phyloP scores from a whole-genome alignment of 1,284 basidiomycete species.

The Sanghuangporus weigelae region DNA sequence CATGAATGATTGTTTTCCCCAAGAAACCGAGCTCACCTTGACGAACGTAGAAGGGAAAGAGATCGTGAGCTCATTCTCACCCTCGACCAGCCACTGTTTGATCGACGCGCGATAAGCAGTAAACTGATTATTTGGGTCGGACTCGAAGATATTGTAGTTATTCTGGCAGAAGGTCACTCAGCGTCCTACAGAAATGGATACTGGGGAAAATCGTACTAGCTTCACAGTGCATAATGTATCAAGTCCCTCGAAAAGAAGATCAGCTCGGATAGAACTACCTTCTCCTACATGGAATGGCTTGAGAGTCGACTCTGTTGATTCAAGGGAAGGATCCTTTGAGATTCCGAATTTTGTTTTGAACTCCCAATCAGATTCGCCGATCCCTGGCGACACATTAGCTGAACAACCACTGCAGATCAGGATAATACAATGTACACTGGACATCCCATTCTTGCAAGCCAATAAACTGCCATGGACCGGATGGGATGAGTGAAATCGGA shows the following conservation, averaged over 20 bases:
- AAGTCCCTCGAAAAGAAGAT: conserved; percentile 82
- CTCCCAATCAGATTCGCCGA: conserved; percentile 82
- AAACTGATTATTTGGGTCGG: conserved; percentile 75
- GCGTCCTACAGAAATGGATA: not conserved
- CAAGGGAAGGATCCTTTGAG: conserved; percentile 40
- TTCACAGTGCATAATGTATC: conserved; percentile 77
- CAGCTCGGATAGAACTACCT: conserved; percentile 29
- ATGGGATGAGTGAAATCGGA: not conserved
- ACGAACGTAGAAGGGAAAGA: conserved; percentile 74
- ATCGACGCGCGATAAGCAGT: conserved; percentile 50
- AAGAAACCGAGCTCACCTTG: conserved; percentile 39
- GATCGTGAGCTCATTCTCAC: conserved; percentile 64
- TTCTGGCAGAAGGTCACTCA: not conserved
- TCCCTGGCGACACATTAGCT: conserved; percentile 49
- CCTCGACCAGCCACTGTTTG: conserved; percentile 39
- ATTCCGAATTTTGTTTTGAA: conserved; percentile 68
- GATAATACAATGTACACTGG: conserved; percentile 55
- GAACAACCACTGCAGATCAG: conserved; percentile 10
- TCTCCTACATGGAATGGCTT: not conserved
- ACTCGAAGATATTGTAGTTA: not conserved
- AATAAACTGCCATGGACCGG: conserved; percentile 44
- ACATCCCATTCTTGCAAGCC: conserved; percentile 83
- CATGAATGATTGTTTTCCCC: not conserved
- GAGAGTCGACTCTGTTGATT: not conserved
- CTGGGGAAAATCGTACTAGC: conserved; percentile 44